Evolutionary conservation across 306 rosid species (phyloP).

Genomic region (Trifolium fragiferum): DNA sequence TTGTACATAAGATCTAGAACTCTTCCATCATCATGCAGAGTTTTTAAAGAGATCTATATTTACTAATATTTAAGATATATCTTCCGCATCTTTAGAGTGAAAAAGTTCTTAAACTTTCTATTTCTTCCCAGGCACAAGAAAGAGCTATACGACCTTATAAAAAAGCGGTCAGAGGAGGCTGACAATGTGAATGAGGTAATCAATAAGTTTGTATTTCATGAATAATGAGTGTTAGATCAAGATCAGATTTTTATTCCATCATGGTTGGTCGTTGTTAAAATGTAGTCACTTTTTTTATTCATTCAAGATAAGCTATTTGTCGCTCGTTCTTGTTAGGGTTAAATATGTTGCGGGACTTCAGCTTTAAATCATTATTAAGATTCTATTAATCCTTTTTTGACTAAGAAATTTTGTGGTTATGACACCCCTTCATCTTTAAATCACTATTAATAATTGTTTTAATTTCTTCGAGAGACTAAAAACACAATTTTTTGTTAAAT

Average conservation of each 20-base stretch:
- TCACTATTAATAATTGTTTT: background rate
- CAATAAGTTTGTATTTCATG: conserved; percentile 28
- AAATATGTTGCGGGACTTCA: background rate
- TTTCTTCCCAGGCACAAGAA: conserved; percentile 71
- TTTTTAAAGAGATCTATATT: conserved; percentile 17
- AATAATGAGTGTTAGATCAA: conserved; percentile 20
- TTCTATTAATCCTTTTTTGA: background rate
- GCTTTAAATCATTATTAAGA: background rate
- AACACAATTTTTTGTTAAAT: background rate
- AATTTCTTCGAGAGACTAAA: background rate
- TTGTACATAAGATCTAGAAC: conserved; percentile 10
- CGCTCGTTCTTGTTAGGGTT: conserved; percentile 20
- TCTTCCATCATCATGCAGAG: conserved; percentile 21
- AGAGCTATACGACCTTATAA: conserved; percentile 76
- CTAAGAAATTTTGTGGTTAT: too few species aligned
- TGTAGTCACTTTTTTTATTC: conserved; percentile 11
- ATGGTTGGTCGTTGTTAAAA: conserved; percentile 32
- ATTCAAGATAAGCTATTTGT: conserved; percentile 19
- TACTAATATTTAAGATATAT: conserved; percentile 16
- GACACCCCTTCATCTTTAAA: background rate
- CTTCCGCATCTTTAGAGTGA: conserved; percentile 13
- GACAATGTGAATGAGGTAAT: conserved; percentile 78
- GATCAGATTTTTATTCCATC: conserved; percentile 22
- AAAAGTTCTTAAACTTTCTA: conserved; percentile 20
- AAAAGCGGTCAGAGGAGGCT: conserved; percentile 75